A percentile compares a stretch with the other conserved stretches of the same genome.
Conservation (phyloP, 2,329 filamentous ascomycete genomes). For the Alternaria sp. region DNA sequence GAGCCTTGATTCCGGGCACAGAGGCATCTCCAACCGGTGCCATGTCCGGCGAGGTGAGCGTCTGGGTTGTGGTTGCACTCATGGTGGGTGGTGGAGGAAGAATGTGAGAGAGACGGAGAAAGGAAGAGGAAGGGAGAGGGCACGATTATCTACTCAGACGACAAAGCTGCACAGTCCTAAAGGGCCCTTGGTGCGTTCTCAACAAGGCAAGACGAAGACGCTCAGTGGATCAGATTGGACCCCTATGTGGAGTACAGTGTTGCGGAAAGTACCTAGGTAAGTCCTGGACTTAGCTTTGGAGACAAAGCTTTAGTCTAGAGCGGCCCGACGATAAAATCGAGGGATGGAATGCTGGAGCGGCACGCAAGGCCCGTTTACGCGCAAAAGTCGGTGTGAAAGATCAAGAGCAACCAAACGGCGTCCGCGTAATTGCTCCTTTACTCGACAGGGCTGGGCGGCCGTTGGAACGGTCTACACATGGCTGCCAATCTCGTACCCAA, state of each 20-base stretch:
- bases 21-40: not conserved
- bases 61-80: not conserved
- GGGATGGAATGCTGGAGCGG: not conserved
- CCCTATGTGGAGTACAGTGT: not conserved
- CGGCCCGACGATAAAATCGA: not conserved
- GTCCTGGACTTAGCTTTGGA: not conserved
- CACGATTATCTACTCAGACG: not conserved
- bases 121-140: not conserved
- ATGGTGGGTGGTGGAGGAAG: not conserved
- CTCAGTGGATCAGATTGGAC: not conserved
- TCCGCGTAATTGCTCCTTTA: not conserved
- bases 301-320: not conserved
- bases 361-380: not conserved
- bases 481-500: not conserved
- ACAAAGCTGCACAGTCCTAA: not conserved
- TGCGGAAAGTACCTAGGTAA: not conserved
- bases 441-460: not conserved
- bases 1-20: constrained; percentile 20
- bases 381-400: not conserved
- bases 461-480: not conserved
- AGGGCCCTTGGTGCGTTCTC: not conserved
- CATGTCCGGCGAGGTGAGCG: not conserved
- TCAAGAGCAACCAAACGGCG: not conserved
- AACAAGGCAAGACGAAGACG: not conserved
- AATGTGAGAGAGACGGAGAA: not conserved